phyloP scores from a whole-genome alignment of 805 yeast species.

The Hanseniaspora meyeri region DNA sequence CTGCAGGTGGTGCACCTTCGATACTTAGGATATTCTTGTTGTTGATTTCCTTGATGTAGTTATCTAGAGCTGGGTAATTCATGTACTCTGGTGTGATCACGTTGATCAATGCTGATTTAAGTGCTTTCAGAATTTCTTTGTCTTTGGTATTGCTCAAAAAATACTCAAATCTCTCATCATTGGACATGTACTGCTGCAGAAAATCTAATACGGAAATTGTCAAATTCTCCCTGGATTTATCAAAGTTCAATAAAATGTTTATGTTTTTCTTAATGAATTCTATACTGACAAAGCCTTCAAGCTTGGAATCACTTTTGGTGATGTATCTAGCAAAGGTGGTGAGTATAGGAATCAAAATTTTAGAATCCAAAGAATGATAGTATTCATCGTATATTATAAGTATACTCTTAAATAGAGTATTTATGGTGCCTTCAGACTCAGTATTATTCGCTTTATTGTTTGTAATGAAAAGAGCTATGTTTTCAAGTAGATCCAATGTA shows the following conservation, averaged over 20 bases:
- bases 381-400: slow-evolving; percentile 3
- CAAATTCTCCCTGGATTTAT: slow-evolving; percentile 52
- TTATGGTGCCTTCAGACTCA: slow-evolving; percentile 3
- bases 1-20: slow-evolving; percentile 23
- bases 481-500: slow-evolving; percentile 68
- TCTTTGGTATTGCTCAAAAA: slow-evolving; percentile 30
- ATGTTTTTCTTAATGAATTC: slow-evolving; percentile 6
- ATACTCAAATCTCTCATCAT: slow-evolving; percentile 47
- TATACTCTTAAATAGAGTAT: slow-evolving; percentile 4
- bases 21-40: neutral
- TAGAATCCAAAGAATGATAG: slow-evolving; percentile 46
- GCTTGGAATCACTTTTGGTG: slow-evolving; percentile 31
- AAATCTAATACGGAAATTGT: slow-evolving; percentile 65
- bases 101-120: slow-evolving; percentile 51
- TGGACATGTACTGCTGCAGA: slow-evolving; percentile 62
- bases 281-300: neutral
- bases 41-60: neutral
- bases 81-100: slow-evolving; percentile 40
- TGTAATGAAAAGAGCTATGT: slow-evolving; percentile 67
- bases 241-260: slow-evolving; percentile 35
- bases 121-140: slow-evolving; percentile 37
- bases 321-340: slow-evolving; percentile 70
- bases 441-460: slow-evolving; percentile 58
- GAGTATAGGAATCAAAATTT: slow-evolving; percentile 53
- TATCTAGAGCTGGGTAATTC: neutral